phyloP scores from a whole-genome alignment of 1,139 yeast genomes.

The Suhomyces taliae region DNA sequence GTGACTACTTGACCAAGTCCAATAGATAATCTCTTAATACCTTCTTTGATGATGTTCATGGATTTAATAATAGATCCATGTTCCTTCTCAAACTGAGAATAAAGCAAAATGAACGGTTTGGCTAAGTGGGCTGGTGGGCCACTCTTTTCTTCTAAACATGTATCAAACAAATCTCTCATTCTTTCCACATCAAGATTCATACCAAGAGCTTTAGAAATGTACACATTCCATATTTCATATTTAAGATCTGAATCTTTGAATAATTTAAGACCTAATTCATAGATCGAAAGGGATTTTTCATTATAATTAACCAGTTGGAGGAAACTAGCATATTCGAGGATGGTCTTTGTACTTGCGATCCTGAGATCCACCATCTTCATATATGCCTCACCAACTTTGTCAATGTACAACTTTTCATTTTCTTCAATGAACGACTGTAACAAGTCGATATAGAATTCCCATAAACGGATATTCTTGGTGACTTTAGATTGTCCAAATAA shows the following conservation, averaged over 20 bases:
- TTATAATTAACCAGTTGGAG: slow-evolving; percentile 49
- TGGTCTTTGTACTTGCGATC: slow-evolving; percentile 67
- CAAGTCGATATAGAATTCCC: slow-evolving; percentile 76
- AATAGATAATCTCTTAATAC: slow-evolving; percentile 16
- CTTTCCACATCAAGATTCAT: slow-evolving; percentile 46
- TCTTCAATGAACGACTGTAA: slow-evolving; percentile 59
- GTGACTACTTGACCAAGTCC: slow-evolving; percentile 6
- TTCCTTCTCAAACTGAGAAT: slow-evolving; percentile 57
- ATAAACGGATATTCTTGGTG: slow-evolving; percentile 60
- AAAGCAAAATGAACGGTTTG: slow-evolving; percentile 53
- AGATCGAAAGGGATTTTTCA: slow-evolving; percentile 59
- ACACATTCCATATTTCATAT: slow-evolving; percentile 73
- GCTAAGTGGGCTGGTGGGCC: slow-evolving; percentile 47
- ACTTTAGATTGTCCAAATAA: slow-evolving; percentile 34
- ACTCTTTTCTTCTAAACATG: slow-evolving; percentile 31
- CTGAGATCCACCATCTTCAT: slow-evolving; percentile 60
- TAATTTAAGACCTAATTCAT: slow-evolving; percentile 62
- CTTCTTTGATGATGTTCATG: slow-evolving; percentile 25
- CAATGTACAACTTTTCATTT: slow-evolving; percentile 17
- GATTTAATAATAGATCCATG: slow-evolving; percentile 31
- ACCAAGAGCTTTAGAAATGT: slow-evolving; percentile 51
- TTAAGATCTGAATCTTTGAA: slow-evolving; percentile 60
- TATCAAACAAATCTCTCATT: slow-evolving; percentile 73
- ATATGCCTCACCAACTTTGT: slow-evolving; percentile 43
- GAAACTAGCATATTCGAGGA: slow-evolving; percentile 67